Conservation (phyloP, 345 rosid genomes). For the Pistacia vera region DNA sequence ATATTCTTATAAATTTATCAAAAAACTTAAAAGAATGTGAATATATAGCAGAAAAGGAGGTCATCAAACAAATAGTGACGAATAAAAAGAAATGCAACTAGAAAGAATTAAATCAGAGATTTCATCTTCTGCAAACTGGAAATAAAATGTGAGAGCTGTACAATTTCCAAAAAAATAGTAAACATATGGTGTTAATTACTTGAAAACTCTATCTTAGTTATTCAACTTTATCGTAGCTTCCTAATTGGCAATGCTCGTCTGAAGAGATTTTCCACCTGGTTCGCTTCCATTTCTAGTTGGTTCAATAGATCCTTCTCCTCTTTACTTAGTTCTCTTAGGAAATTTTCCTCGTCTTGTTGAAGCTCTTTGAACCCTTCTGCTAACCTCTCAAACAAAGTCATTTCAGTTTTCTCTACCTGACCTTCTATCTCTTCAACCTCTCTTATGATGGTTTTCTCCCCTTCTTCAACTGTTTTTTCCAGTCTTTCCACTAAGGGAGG, state of each 20-base stretch:
- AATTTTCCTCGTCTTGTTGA: conserved; percentile 66
- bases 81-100: background rate
- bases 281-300: conserved; percentile 82
- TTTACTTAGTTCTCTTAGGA: conserved; percentile 55
- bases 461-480: conserved; percentile 92
- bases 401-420: conserved; percentile 64
- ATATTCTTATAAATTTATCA: too few relatives aligned
- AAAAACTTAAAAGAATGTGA: too few relatives aligned
- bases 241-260: conserved; percentile 68
- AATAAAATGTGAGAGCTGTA: conserved; percentile 5
- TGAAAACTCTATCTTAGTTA: conserved; percentile 58
- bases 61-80: background rate
- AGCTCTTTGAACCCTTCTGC: conserved; percentile 74
- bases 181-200: background rate
- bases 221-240: conserved; percentile 60
- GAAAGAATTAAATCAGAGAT: background rate
- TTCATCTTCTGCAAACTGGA: background rate
- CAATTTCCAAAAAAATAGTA: conserved; percentile 13
- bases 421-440: conserved; percentile 72
- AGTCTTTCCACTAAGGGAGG: conserved; percentile 89
- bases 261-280: conserved; percentile 77
- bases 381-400: conserved; percentile 71
- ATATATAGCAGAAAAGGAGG: too few relatives aligned
- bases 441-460: conserved; percentile 60
- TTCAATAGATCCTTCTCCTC: conserved; percentile 81